Evolutionary conservation across 2,329 filamentous ascomycete genomes (phyloP).

Genomic region (Fusarium napiforme): DNA sequence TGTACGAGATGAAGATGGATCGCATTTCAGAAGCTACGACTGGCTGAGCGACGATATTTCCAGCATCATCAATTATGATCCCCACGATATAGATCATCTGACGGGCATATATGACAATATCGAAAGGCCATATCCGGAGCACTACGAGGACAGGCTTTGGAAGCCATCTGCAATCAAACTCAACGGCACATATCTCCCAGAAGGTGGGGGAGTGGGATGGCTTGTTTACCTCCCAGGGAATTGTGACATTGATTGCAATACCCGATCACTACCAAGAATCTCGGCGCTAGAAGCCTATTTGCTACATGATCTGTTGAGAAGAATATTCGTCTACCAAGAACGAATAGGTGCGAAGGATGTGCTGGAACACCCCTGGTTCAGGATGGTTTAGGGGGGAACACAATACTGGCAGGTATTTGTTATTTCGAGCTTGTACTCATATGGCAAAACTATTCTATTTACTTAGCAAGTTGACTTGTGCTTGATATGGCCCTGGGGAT

Average conservation of each 20-base stretch:
- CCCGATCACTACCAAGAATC: not conserved
- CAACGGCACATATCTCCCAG: not conserved
- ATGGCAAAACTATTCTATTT: too few species aligned
- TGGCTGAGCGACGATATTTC: not conserved
- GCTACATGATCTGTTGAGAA: not conserved
- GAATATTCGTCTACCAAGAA: not conserved
- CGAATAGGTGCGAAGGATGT: not conserved
- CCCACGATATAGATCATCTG: not conserved
- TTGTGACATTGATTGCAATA: not conserved
- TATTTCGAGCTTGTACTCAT: not conserved
- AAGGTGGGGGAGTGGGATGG: not conserved
- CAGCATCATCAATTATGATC: not conserved
- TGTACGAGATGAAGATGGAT: not conserved
- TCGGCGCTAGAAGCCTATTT: not conserved
- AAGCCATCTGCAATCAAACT: not conserved
- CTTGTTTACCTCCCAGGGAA: not conserved
- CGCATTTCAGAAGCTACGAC: not conserved
- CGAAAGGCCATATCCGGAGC: not conserved
- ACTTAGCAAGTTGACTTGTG: not conserved
- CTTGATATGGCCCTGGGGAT: not conserved
- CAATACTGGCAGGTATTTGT: not conserved
- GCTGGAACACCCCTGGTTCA: not conserved
- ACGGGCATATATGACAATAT: not conserved
- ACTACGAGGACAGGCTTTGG: fast-evolving
- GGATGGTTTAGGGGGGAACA: not conserved